Base-by-base conservation (phyloP, 164 flowering plant species). In the Kingdonia uniflora region DNA sequence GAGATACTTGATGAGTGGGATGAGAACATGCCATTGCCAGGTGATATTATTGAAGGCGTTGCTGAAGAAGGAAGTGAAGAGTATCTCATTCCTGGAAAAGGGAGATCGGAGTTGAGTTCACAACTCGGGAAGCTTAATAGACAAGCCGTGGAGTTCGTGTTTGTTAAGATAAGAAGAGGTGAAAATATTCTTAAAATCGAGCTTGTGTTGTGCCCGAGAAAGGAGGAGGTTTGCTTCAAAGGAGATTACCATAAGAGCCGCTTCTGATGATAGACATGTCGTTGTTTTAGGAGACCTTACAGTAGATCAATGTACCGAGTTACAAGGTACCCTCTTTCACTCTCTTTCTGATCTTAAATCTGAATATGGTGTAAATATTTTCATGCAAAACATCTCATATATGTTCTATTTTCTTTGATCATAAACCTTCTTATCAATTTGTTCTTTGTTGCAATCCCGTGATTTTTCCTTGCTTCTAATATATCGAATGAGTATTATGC, bases 21-120 rank as follows among this genome's bases (percentile, higher is more conserved):
- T 14, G 88, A 72, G 60, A 69, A 54, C 63, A 79, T 82, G 84
- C 80, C 81, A 16, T 59, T 81, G 60, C 85, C 85, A 0, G 81
- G 88, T 23, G 87, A 78, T 53, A 70, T 78, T 19, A 71, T 81
- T 17, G 76, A 73, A 69, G 83, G 81, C 10, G 48, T 78, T 15
- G 70, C 70, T 0, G 67, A 64, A 21, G 46, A 52, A 14, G 72
- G 57, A 19, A 55, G 22, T 5, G 71, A 68, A 0, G 74, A 70
- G 26, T 47, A 47, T 4, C 71, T 74, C 44, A 29, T 69, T 29
- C 55, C 65, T 6, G 59, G 61, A 8, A 76, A 68, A 33, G 73
- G 47, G 7, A 67, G 61, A 29, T 65, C 84, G 6, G 87, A 78
- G 17, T 54, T 78, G 11, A 71, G 64, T 41, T 71, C 71, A 2